Base-by-base conservation (phyloP, 1,139 yeast genomes). In the Taphrina betulina region DNA sequence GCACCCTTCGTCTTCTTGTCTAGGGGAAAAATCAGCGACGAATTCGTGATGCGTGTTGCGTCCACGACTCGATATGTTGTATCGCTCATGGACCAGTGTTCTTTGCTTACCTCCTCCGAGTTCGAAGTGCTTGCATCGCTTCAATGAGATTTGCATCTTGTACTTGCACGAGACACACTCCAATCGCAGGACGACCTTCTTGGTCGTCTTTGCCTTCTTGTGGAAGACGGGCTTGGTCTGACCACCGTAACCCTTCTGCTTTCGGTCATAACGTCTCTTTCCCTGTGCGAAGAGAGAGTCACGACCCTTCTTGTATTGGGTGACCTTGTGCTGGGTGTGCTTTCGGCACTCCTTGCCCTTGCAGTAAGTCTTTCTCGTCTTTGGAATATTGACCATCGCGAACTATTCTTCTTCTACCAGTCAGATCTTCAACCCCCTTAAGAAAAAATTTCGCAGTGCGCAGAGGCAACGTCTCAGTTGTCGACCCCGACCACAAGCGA, bases 181-280 rank as follows among this genome's bases (percentile, higher is more conserved):
- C 76, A 92, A 85, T 82, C 96, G 92, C 76, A 92, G 85, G 68
- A 92, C 98, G 76, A 92, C 96, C 86, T 92, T 92, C 89, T 92
- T 92, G 83, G 99, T 92, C 70, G 98, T 92, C 90, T 92, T 92
- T 71, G 99, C 99, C 79, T 92, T 94, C 86, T 92, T 92, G 88
- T 89, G 97, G 96, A 92, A 92, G 80, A 94, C 87, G 76, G 86
- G 98, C 83, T 89, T 92, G 80, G 98, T 92, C 82, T 92, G 99
- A 87, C 99, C 99, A 87, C 99, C 99, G 80, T 83, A 92, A 88
- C 99, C 99, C 74, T 87, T 77, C 82, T 92, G 98, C 81, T 92
- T 92, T 80, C 99, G 95, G 94, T 94, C 98, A 82, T 92, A 92
- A 83, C 99, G 90, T 84, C 99, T 88, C 90, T 94, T 94, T 85